Evolutionary conservation across 2,329 filamentous ascomycete species (phyloP).

Genomic region (Sordariomycetes sp.): DNA sequence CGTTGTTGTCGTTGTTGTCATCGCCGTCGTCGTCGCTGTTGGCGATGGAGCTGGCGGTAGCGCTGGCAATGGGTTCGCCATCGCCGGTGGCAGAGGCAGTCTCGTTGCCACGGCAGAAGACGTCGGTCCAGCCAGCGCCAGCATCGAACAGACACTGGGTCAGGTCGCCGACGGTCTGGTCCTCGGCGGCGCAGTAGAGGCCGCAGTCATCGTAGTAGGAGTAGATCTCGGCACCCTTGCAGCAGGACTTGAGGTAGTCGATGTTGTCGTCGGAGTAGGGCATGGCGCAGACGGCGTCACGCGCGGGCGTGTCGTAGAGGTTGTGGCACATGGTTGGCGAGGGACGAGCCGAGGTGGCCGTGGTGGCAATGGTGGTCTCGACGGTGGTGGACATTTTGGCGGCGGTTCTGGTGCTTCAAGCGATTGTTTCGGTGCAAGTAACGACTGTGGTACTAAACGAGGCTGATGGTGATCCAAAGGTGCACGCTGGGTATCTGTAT

Average conservation of each 20-base stretch:
- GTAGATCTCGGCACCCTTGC: constrained; percentile 29
- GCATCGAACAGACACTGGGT: constrained; percentile 26
- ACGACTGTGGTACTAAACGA: neutral
- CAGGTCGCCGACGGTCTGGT: constrained; percentile 18
- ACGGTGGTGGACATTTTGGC: neutral
- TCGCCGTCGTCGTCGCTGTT: constrained; percentile 7
- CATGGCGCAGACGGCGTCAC: constrained; percentile 35
- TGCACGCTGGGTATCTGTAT: too few relatives aligned
- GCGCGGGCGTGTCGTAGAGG: constrained; percentile 31
- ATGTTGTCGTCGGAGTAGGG: constrained; percentile 27
- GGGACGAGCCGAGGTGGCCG: neutral
- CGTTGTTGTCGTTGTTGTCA: constrained; percentile 1
- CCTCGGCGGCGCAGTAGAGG: constrained; percentile 34
- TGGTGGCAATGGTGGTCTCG: constrained; percentile 1
- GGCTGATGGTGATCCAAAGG: neutral
- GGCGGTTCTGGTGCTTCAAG: too few relatives aligned
- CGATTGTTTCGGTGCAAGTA: too few relatives aligned
- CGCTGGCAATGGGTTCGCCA: constrained; percentile 15
- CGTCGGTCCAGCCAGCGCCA: constrained; percentile 22
- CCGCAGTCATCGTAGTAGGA: constrained; percentile 38
- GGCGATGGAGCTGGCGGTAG: constrained; percentile 18
- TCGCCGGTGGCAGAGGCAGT: constrained; percentile 25
- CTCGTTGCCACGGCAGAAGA: constrained; percentile 33
- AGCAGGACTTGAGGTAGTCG: constrained; percentile 34
- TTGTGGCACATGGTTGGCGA: constrained; percentile 5